phyloP scores from a whole-genome alignment of 305 asterid genomes.

The Plantago rigida region DNA sequence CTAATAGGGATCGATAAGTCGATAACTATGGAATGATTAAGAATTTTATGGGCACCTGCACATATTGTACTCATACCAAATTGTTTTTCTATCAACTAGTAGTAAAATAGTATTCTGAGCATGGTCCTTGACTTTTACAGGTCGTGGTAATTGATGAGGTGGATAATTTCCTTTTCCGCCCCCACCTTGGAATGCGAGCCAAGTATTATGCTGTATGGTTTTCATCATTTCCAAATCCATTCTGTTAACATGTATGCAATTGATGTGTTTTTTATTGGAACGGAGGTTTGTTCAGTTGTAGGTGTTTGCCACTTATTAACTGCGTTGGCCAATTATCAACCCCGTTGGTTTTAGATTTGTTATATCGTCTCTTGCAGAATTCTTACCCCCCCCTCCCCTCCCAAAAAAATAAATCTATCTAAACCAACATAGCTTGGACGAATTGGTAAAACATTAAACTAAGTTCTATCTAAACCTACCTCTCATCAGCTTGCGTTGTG shows the following conservation, averaged over 20 bases:
- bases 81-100: not conserved
- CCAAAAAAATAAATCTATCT: too few relatives aligned
- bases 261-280: slow-evolving; percentile 8
- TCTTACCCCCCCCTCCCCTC: too few relatives aligned
- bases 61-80: not conserved
- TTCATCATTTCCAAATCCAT: slow-evolving; percentile 7
- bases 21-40: too few relatives aligned
- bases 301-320: not conserved
- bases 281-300: slow-evolving; percentile 15
- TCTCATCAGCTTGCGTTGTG: too few relatives aligned
- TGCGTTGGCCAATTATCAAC: too few relatives aligned
- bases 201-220: slow-evolving; percentile 79
- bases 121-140: slow-evolving; percentile 37
- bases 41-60: not conserved
- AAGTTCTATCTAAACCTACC: too few relatives aligned
- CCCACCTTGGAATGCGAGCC: slow-evolving; percentile 76
- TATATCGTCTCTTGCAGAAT: too few relatives aligned
- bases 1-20: too few relatives aligned
- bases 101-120: slow-evolving; percentile 5
- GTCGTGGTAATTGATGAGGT: slow-evolving; percentile 85
- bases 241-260: slow-evolving; percentile 11
- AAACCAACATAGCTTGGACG: too few relatives aligned
- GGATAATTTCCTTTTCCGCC: slow-evolving; percentile 87
- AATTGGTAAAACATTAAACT: too few relatives aligned
- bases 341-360: not conserved